Base-by-base conservation (phyloP, 179 eudicot genomes). In the Nepenthes alata region DNA sequence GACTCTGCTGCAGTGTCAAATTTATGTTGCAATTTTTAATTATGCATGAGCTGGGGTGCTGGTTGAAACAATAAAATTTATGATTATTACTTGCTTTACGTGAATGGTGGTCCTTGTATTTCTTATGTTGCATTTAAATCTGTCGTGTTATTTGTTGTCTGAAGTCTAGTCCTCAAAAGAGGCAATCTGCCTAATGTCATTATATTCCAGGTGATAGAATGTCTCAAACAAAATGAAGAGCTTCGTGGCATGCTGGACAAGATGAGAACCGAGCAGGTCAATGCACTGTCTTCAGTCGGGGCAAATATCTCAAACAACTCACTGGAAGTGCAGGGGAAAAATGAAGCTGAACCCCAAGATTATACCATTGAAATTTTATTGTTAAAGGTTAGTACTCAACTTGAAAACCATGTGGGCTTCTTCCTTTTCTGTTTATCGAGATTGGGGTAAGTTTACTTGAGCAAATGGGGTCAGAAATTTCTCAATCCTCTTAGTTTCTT, bases 171-270 rank as follows among this genome's bases (percentile, higher is more conserved):
- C 15, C 53, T 50, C 8, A 11, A 3, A n/a, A 13, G 13, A 11
- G 53, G 53, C 53, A 50, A 13, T 50, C 53, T 50, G n/a, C 11
- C 53, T 11, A 7, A 50, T 50, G 4, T 50, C 11, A 3, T 13
- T 7, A 13, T 50, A 36, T 53, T 66, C 56, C 80, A 91, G 97
- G 95, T 91, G 66, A 91, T 80, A 80, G 91, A 78, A 64, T 86
- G 96, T 67, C 86, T 91, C 16, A 82, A 81, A 60, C 95, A 91
- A 71, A 91, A 91, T 66, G 85, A 82, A 69, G 91, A 91, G 69
- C 98, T 91, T 41, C 91, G 98, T 53, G 67, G 76, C 57, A 72
- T 81, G 84, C 73, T 91, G 44, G 95, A 84, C 62, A 79, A 81
- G 71, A 72, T 88, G 67, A 77, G 98, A 75, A 70, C 66, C 35